Base-by-base conservation (phyloP, 306 rosid genomes). In the Comarum palustre region DNA sequence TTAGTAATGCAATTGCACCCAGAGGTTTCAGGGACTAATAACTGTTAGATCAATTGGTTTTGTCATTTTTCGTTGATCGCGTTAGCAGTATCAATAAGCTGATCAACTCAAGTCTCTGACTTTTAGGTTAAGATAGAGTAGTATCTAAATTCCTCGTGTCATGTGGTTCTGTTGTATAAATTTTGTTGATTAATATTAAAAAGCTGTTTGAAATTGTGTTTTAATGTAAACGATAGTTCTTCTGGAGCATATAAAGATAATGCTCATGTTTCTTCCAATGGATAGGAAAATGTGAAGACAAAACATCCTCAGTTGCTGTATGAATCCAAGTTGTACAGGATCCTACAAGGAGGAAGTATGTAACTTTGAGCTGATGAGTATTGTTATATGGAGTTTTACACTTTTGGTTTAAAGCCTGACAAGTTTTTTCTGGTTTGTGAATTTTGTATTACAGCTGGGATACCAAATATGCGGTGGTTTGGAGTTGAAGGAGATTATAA, bases 401-500 rank as follows among this genome's bases (percentile, higher is more conserved):
- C 7, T 34, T 39, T 25, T 20, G 32, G 47, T 42, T 52, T 66
- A 22, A 47, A 58, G 22, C 34, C n/a, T 64, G 29, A 32, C 62
- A 63, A n/a, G 25, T 10, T 5, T 9, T 9, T 46, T 47, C 51
- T 63, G 48, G 14, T 76, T 48, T 47, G 74, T n/a, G 62, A 59
- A 67, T 76, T 72, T 84, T 79, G 74, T 71, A 48, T 82, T 79
- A 73, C 88, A 93, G 97, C 96, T 83, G 98, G 98, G 34, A 89
- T 93, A 69, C 96, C 97, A 74, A 90, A 90, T 63, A 92, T 93
- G 46, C 85, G 87, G 83, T 93, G 98, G 98, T 93, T 90, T 82
- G 98, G 98, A 79, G 97, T 89, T 47, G 98, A 93, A 80, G 98
- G 97, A 67, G 98, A 90, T 55, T 93, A 93, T 77, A 93, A 93